Evolutionary conservation across 208 protist species (phyloP).

Genomic region (Acanthamoeba quina): DNA sequence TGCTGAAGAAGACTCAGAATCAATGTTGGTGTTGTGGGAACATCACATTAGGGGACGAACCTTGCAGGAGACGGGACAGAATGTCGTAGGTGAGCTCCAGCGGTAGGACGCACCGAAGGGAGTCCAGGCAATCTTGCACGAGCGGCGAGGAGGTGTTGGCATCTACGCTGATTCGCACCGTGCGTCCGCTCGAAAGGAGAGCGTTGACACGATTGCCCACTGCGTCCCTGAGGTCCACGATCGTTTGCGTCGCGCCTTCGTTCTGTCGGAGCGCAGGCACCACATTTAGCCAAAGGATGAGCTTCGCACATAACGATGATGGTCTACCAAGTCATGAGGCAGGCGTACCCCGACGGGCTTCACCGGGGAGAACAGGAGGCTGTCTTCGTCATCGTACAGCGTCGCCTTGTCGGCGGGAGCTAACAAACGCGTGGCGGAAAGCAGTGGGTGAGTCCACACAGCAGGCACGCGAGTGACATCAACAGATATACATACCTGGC

Average conservation of each 20-base stretch:
- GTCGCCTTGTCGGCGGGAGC: not conserved
- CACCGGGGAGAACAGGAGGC: constrained; percentile 1
- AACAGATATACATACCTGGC: not conserved
- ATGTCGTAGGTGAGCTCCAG: not conserved
- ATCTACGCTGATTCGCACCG: constrained; percentile 18
- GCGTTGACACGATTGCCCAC: not conserved
- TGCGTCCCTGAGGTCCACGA: constrained; percentile 3
- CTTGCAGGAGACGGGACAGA: not conserved
- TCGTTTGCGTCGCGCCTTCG: not conserved
- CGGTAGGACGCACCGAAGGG: constrained; percentile 10
- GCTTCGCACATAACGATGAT: not conserved
- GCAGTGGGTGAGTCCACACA: not conserved
- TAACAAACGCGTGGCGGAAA: not conserved
- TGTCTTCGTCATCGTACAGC: not conserved
- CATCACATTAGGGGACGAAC: not conserved
- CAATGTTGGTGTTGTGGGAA: not conserved
- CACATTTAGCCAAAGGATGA: not conserved
- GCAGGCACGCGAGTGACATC: no score
- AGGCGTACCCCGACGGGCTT: not conserved
- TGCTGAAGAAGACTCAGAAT: not conserved
- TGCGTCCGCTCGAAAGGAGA: not conserved
- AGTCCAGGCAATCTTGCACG: constrained; percentile 8
- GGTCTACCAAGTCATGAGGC: not conserved
- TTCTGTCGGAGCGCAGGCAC: not conserved
- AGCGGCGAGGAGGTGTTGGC: not conserved